Evolutionary conservation across 2,329 filamentous ascomycete species (phyloP).

Genomic region (Verticillium dahliae): DNA sequence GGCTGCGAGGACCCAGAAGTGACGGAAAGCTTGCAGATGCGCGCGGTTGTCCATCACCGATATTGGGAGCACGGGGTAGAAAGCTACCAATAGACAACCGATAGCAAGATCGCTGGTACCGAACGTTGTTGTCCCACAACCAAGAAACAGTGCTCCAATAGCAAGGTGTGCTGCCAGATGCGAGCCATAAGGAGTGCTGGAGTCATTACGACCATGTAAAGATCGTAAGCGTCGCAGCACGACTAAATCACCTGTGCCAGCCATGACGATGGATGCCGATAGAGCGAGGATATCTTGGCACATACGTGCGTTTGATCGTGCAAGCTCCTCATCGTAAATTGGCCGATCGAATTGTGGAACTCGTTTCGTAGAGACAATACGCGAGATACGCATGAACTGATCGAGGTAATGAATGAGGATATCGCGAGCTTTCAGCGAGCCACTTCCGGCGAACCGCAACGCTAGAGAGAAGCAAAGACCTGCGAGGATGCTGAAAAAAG

Average conservation of each 20-base stretch:
- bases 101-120: conserved; percentile 82
- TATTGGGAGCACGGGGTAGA: conserved; percentile 89
- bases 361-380: conserved; percentile 35
- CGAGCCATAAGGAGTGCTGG: conserved; percentile 83
- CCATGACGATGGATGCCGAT: conserved; percentile 84
- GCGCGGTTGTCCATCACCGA: conserved; percentile 89
- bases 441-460: conserved; percentile 68
- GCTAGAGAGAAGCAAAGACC: conserved; percentile 80
- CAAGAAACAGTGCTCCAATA: conserved; percentile 83
- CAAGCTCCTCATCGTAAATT: conserved; percentile 77
- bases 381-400: conserved; percentile 73
- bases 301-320: conserved; percentile 77
- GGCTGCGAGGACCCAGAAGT: conserved; percentile 92
- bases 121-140: conserved; percentile 87
- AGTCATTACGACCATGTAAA: conserved; percentile 79
- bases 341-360: conserved; percentile 18
- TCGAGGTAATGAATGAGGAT: conserved; percentile 80
- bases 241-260: conserved; percentile 82
- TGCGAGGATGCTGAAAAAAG: conserved; percentile 86
- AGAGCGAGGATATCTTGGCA: conserved; percentile 86
- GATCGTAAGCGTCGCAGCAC: conserved; percentile 81
- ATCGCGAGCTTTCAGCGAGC: conserved; percentile 65
- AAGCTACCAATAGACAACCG: conserved; percentile 78
- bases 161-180: conserved; percentile 91
- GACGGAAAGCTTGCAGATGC: conserved; percentile 91